phyloP scores from a whole-genome alignment of 2,329 filamentous ascomycete species.

The Cytospora chrysosperma region DNA sequence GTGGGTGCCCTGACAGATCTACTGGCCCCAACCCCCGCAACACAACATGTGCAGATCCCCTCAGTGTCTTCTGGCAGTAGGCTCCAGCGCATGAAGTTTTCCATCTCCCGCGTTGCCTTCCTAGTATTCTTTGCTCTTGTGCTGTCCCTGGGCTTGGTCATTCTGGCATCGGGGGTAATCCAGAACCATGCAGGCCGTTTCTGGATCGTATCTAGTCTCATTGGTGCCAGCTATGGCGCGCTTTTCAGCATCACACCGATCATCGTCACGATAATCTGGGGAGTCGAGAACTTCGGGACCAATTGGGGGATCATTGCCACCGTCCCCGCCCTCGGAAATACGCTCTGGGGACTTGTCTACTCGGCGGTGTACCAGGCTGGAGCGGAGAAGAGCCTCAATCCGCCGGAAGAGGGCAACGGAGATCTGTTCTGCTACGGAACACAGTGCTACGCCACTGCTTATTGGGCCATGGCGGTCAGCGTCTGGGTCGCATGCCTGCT shows the following conservation, averaged over 20 bases:
- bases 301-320: constrained; percentile 97
- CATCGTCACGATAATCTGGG: constrained; percentile 96
- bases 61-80: constrained; percentile 33
- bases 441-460: constrained; percentile 76
- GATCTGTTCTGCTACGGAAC: constrained; percentile 75
- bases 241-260: constrained; percentile 88
- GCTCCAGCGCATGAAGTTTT: constrained; percentile 40
- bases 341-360: constrained; percentile 90
- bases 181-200: constrained; percentile 78
- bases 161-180: constrained; percentile 73
- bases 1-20: constrained; percentile 88
- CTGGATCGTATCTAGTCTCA: constrained; percentile 78
- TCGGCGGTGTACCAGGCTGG: constrained; percentile 74
- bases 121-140: constrained; percentile 73
- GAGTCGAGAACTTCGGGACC: constrained; percentile 96
- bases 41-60: constrained; percentile 53
- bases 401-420: constrained; percentile 35
- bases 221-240: constrained; percentile 91
- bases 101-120: constrained; percentile 76
- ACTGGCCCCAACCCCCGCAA: constrained; percentile 68
- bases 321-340: constrained; percentile 83
- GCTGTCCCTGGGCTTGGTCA: constrained; percentile 71
- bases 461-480: constrained; percentile 81
- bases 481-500: constrained; percentile 74
- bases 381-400: constrained; percentile 42